Evolutionary conservation across 177 flowering plant genomes (phyloP), one percentile per base, ranked within the genome.

Genomic region (Tripterygium wilfordii): DNA sequence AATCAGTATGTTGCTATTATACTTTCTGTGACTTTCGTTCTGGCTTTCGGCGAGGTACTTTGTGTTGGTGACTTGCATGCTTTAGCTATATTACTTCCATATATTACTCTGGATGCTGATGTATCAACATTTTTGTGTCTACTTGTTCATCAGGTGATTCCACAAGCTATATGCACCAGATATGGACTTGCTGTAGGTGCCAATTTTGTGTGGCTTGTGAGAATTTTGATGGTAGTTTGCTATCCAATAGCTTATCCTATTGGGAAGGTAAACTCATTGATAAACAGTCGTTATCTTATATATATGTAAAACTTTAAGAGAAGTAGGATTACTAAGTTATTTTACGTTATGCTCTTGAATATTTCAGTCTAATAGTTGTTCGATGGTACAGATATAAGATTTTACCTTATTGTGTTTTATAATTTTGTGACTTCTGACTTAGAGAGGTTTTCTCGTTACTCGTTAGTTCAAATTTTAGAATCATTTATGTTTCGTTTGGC

Each of bases 1-100:
- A 75, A 89, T 58, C 88, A 79, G 36, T 74, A 64, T 79, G 72
- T 82, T 42, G 96, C 98, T 28, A 70, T 72, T 38, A 33, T 72
- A n/a, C 65, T 68, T 32, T 88, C 98, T 32, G 98, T 88, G 32
- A 92, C 96, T 40, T 84, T 92, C 48, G 75, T 73, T 35, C 66
- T 73, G 29, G 69, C 69, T 17, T 73, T 73, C 45, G 71, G 75
- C 26, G 78, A 73, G 75, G 78, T 73, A 60, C 29, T 20, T 16
- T 32, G 18, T 49, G 12, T 43, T 18, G 30, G 29, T 20, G 10
- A 49, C 38, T 30, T 6, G 32, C 50, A 14, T 36, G 10, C 28
- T 20, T 17, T 44, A 5, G 28, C 36, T 16, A 7, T 30, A 40
- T 20, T 40, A 1, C 38, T 5, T 8, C 25, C 32, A 9, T n/a